phyloP scores from a whole-genome alignment of 164 flowering plant genomes.

The Nymphaea thermarum region DNA sequence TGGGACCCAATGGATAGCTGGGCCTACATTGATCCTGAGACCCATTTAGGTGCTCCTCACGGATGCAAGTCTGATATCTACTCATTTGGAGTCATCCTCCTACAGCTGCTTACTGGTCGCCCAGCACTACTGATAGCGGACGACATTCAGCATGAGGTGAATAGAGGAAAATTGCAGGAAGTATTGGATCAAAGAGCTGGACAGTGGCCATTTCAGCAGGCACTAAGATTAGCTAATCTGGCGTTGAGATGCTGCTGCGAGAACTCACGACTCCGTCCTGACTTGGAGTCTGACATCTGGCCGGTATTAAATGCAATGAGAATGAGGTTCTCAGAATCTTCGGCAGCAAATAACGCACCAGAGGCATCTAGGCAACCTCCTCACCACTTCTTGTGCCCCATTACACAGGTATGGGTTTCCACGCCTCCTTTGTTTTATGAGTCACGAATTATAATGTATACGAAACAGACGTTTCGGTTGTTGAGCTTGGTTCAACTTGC shows the following conservation, averaged over 20 bases:
- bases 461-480: background rate
- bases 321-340: background rate
- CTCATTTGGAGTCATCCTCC: conserved; percentile 68
- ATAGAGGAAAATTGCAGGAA: conserved; percentile 30
- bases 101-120: conserved; percentile 59
- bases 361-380: no score
- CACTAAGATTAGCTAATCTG: conserved; percentile 61
- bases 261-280: conserved; percentile 43
- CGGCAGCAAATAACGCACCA: no score
- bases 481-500: background rate
- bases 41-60: conserved; percentile 53
- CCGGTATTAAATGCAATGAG: conserved; percentile 30
- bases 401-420: no score
- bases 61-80: conserved; percentile 72
- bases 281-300: conserved; percentile 40
- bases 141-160: conserved; percentile 63
- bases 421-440: no score
- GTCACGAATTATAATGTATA: no score
- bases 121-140: conserved; percentile 47
- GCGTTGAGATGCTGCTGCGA: conserved; percentile 63
- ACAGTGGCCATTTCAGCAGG: conserved; percentile 87
- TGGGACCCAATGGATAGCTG: conserved; percentile 53
- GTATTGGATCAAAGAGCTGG: conserved; percentile 77
- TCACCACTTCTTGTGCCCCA: no score
- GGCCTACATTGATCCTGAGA: conserved; percentile 71